These are phyloP conservation scores for Cyclaneusma minus DNA, from an alignment of 2,329 filamentous ascomycete species.

Conservation along the genomic window DNA sequence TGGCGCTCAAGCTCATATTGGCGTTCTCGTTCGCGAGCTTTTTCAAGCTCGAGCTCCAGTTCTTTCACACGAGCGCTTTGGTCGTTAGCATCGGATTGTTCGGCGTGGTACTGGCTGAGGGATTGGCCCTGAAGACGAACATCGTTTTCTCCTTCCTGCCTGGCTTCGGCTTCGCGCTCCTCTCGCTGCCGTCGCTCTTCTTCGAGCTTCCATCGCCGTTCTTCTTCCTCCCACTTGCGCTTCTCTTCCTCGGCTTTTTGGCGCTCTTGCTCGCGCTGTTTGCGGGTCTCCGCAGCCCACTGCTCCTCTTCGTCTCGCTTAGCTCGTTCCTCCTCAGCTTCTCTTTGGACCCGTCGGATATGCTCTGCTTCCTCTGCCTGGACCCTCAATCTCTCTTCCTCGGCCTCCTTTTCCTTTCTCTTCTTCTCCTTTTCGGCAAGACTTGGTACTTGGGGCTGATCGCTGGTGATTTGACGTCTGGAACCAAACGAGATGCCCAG, in stretches of 20 bases:
- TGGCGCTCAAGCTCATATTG: conserved; percentile 47
- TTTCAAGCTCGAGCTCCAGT: conserved; percentile 58
- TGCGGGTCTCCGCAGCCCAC: conserved; percentile 50
- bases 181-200: conserved; percentile 58
- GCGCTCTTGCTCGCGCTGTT: conserved; percentile 40
- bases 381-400: conserved; percentile 40
- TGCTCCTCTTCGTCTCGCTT: conserved; percentile 46
- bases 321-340: conserved; percentile 46
- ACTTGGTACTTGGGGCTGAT: conserved; percentile 64
- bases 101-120: conserved; percentile 72
- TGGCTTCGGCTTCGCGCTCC: conserved; percentile 56
- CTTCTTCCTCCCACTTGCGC: conserved; percentile 63
- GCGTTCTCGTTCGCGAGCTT: conserved; percentile 50
- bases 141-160: conserved; percentile 54
- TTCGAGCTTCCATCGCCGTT: conserved; percentile 60
- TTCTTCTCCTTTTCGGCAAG: conserved; percentile 70
- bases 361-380: conserved; percentile 37
- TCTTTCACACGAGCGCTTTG: conserved; percentile 61
- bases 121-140: conserved; percentile 65
- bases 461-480: conserved; percentile 79
- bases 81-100: conserved; percentile 35
- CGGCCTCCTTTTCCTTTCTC: conserved; percentile 38
- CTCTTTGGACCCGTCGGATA: conserved; percentile 27
- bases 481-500: conserved; percentile 87
- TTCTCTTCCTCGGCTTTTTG: conserved; percentile 50